phyloP scores from a whole-genome alignment of 257 asterid species.

The Echium plantagineum region DNA sequence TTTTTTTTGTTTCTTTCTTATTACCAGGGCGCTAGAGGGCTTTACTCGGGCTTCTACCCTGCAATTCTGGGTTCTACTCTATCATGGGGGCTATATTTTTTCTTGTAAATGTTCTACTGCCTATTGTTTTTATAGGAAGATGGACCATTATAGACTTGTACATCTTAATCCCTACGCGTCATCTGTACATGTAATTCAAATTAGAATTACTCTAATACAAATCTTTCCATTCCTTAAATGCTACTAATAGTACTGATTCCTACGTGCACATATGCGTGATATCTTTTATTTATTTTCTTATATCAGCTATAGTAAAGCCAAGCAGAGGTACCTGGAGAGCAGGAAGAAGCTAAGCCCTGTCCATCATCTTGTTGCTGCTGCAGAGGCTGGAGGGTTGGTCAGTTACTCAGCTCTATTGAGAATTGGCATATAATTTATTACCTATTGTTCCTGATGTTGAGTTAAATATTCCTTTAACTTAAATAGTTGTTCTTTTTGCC shows the following conservation, averaged over 20 bases:
- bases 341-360: slow-evolving; percentile 66
- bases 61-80: slow-evolving; percentile 97
- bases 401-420: slow-evolving; percentile 20
- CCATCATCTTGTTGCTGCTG: slow-evolving; percentile 93
- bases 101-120: slow-evolving; percentile 50
- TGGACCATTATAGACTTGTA: neutral
- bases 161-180: neutral
- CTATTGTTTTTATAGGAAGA: neutral
- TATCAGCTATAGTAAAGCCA: slow-evolving; percentile 81
- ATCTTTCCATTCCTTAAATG: neutral
- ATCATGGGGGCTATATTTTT: slow-evolving; percentile 94
- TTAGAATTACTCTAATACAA: neutral
- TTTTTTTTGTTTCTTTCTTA: slow-evolving; percentile 5
- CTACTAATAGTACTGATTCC: slow-evolving; percentile 2
- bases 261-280: slow-evolving; percentile 8
- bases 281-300: slow-evolving; percentile 4
- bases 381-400: slow-evolving; percentile 97
- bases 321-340: slow-evolving; percentile 61
- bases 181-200: neutral
- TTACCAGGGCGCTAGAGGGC: slow-evolving; percentile 77
- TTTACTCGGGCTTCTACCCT: slow-evolving; percentile 88
- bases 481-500: neutral
- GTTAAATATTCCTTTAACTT: neutral
- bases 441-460: neutral
- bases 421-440: slow-evolving; percentile 1